Conservation (phyloP, 1,284 basidiomycete species). For the Ustilago curta region DNA sequence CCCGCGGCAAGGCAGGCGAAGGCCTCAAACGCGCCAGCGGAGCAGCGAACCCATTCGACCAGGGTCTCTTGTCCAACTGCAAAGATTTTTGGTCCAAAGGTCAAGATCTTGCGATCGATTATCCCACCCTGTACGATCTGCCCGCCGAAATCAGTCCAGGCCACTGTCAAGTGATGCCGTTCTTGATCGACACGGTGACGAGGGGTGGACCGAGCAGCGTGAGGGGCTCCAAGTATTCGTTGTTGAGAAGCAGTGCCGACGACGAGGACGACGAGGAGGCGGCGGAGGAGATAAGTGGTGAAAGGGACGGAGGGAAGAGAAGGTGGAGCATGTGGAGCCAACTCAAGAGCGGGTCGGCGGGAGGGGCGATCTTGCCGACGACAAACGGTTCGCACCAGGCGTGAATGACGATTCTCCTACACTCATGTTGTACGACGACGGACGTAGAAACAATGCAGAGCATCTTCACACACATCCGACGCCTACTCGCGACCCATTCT, state of each 20-base stretch:
- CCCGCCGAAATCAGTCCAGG: slow-evolving; percentile 41
- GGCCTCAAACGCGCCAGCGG: slow-evolving; percentile 77
- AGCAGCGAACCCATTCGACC: slow-evolving; percentile 90
- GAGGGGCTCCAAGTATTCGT: slow-evolving; percentile 6
- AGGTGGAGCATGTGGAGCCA: slow-evolving; percentile 39
- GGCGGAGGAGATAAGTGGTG: not conserved
- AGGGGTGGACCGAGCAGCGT: slow-evolving; percentile 4
- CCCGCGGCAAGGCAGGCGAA: slow-evolving; percentile 85
- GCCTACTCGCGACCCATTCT: not conserved
- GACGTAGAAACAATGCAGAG: not conserved
- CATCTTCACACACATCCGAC: slow-evolving; percentile 1
- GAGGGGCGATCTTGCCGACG: slow-evolving; percentile 16
- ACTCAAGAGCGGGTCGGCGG: slow-evolving; percentile 4
- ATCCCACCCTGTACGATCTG: slow-evolving; percentile 88
- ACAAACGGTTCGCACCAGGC: not conserved
- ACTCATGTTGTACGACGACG: not conserved
- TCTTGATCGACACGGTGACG: slow-evolving; percentile 27
- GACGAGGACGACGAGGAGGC: slow-evolving; percentile 16
- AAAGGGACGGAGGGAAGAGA: not conserved
- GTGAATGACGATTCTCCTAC: not conserved
- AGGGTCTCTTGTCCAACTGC: slow-evolving; percentile 86
- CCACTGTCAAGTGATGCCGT: slow-evolving; percentile 33
- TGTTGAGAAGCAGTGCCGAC: slow-evolving; percentile 17
- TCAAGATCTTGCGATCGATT: slow-evolving; percentile 86
- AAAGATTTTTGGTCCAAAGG: slow-evolving; percentile 92